Conservation (phyloP, 2,329 filamentous ascomycete genomes). For the Diaporthe vexans region DNA sequence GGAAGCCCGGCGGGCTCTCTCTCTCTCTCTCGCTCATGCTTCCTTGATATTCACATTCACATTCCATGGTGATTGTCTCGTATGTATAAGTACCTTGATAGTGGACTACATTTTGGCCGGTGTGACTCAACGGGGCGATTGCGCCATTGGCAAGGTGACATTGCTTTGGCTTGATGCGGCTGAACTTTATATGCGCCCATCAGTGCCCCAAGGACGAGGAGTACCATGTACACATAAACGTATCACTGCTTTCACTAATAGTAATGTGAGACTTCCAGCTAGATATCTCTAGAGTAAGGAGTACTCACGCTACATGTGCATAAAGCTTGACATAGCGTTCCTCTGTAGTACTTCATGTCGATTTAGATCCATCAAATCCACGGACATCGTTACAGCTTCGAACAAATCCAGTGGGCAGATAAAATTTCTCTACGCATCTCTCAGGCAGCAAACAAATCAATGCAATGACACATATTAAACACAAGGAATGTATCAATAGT, state of each 20-base stretch:
- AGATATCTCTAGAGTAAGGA: neutral
- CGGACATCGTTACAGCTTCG: neutral
- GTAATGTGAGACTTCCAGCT: neutral
- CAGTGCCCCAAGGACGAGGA: too few relatives aligned
- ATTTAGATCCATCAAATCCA: too few relatives aligned
- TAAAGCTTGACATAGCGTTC: too few relatives aligned
- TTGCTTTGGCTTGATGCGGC: neutral
- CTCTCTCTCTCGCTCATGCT: neutral
- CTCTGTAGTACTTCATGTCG: neutral
- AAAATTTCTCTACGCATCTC: neutral
- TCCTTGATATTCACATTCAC: neutral
- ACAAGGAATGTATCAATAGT: neutral
- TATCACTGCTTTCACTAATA: neutral
- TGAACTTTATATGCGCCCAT: neutral
- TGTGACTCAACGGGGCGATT: neutral
- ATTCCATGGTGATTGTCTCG: neutral
- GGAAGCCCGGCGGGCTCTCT: neutral
- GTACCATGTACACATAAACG: neutral
- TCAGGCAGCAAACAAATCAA: neutral
- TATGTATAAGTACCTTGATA: too few relatives aligned
- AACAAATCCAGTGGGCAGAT: neutral
- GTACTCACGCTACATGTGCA: too few relatives aligned
- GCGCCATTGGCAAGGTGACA: neutral
- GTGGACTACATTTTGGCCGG: neutral
- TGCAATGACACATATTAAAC: neutral